Evolutionary conservation across 805 yeast species (phyloP).

Genomic region (Lipomyces sp.): DNA sequence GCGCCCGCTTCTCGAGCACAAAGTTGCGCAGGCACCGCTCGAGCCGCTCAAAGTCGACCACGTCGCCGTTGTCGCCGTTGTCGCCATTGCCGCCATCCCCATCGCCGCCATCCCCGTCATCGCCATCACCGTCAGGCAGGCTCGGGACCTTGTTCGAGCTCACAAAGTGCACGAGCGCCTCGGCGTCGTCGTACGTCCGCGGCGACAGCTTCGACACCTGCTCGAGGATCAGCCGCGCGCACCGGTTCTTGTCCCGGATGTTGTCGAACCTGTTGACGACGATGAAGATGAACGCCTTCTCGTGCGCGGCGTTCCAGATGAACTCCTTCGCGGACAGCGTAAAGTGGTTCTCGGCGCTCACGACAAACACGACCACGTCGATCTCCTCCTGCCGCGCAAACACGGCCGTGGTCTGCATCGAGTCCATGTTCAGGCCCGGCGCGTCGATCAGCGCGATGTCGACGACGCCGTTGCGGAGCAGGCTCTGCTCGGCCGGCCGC

Average conservation of each 20-base stretch:
- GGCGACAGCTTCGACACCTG: slow-evolving; percentile 87
- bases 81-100: slow-evolving; percentile 34
- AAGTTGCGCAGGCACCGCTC: slow-evolving; percentile 84
- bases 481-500: slow-evolving; percentile 62
- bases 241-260: slow-evolving; percentile 74
- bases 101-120: slow-evolving; percentile 36
- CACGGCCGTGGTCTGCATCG: slow-evolving; percentile 89
- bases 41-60: slow-evolving; percentile 64
- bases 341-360: slow-evolving; percentile 92
- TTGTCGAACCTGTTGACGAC: slow-evolving; percentile 91
- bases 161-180: slow-evolving; percentile 92
- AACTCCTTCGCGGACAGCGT: slow-evolving; percentile 93
- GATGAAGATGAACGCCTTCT: slow-evolving; percentile 86
- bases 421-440: slow-evolving; percentile 92
- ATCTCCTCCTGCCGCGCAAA: slow-evolving; percentile 96
- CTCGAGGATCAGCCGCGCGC: slow-evolving; percentile 70
- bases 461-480: slow-evolving; percentile 83
- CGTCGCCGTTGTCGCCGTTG: slow-evolving; percentile 13
- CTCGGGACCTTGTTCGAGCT: slow-evolving; percentile 55
- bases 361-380: slow-evolving; percentile 93
- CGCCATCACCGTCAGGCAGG: slow-evolving; percentile 41
- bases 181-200: slow-evolving; percentile 80
- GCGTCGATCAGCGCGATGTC: slow-evolving; percentile 94
- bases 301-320: slow-evolving; percentile 83
- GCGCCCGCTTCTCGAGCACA: slow-evolving; percentile 80